Evolutionary conservation across 2,329 filamentous ascomycete genomes (phyloP).

Genomic region (Botrytis pseudocinerea): DNA sequence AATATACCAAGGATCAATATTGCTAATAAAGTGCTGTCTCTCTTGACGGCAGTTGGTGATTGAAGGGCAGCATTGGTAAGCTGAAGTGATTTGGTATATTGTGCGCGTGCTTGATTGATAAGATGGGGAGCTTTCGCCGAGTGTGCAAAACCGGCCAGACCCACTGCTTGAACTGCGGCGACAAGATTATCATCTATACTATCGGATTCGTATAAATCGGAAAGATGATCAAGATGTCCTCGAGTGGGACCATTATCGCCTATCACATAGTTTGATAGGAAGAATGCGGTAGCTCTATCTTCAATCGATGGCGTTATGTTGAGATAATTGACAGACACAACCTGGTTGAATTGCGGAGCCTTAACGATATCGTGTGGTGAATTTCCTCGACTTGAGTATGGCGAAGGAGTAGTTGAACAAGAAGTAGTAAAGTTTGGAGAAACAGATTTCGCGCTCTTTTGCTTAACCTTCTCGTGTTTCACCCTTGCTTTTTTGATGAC

Average conservation of each 20-base stretch:
- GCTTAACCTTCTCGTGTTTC: slow-evolving; percentile 28
- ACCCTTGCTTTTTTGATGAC: slow-evolving; percentile 51
- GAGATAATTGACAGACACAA: slow-evolving; percentile 27
- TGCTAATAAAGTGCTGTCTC: slow-evolving; percentile 56
- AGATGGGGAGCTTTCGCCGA: slow-evolving; percentile 41
- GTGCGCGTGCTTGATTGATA: slow-evolving; percentile 51
- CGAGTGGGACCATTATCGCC: slow-evolving; percentile 45
- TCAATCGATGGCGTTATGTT: slow-evolving; percentile 39
- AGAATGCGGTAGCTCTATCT: slow-evolving; percentile 35
- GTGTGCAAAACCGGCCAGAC: slow-evolving; percentile 53
- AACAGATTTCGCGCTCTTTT: neutral
- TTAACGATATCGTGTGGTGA: neutral
- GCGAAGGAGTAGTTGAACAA: neutral
- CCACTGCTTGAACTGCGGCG: slow-evolving; percentile 54
- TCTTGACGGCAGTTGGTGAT: slow-evolving; percentile 48
- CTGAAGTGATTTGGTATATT: slow-evolving; percentile 53
- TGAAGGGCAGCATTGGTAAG: slow-evolving; percentile 53
- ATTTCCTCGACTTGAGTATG: neutral
- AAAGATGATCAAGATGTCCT: slow-evolving; percentile 55
- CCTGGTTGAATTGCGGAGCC: neutral
- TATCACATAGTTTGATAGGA: slow-evolving; percentile 39
- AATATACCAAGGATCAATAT: slow-evolving; percentile 57
- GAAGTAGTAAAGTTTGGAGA: neutral
- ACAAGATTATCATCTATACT: slow-evolving; percentile 50
- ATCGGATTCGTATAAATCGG: slow-evolving; percentile 49